Conservation (phyloP, 228 moss, liverwort and hornwort species). For the Sphagnum fallax region DNA sequence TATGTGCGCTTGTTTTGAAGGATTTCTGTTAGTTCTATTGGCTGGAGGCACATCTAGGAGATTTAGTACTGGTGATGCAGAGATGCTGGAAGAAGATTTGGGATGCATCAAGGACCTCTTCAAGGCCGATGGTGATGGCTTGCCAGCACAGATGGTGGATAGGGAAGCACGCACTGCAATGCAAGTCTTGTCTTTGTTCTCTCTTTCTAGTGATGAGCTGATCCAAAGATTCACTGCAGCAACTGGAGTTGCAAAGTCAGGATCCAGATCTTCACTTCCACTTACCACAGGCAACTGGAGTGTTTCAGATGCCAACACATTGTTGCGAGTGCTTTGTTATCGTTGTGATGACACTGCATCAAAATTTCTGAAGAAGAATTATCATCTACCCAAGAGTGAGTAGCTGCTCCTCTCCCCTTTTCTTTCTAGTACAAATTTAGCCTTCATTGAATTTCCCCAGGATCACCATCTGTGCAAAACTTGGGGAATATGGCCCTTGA, state of each 20-base stretch:
- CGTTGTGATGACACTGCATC: conserved; percentile 72
- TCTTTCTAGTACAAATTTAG: no score
- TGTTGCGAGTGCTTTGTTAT: conserved; percentile 77
- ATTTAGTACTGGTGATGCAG: conserved; percentile 42
- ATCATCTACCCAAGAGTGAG: conserved; percentile 75
- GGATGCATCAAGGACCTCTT: conserved; percentile 68
- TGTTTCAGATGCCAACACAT: conserved; percentile 64
- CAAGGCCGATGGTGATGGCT: conserved; percentile 81
- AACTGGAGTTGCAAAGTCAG: conserved; percentile 45
- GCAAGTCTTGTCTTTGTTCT: conserved; percentile 55
- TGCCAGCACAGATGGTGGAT: conserved; percentile 68
- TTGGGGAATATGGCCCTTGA: no score
- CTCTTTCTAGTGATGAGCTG: conserved; percentile 47
- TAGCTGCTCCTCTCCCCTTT: conserved; percentile 10
- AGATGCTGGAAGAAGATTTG: conserved; percentile 59
- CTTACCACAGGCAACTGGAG: conserved; percentile 75
- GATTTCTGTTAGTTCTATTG: conserved; percentile 63
- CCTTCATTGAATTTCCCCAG: no score
- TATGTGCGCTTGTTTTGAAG: conserved; percentile 85
- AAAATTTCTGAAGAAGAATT: conserved; percentile 66
- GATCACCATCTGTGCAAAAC: no score
- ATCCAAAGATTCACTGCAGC: conserved; percentile 38
- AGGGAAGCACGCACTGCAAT: conserved; percentile 34
- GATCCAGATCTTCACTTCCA: conserved; percentile 36
- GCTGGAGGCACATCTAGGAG: conserved; percentile 73